Base-by-base conservation (phyloP, 208 protist genomes). In the Crithidia mellificae region DNA sequence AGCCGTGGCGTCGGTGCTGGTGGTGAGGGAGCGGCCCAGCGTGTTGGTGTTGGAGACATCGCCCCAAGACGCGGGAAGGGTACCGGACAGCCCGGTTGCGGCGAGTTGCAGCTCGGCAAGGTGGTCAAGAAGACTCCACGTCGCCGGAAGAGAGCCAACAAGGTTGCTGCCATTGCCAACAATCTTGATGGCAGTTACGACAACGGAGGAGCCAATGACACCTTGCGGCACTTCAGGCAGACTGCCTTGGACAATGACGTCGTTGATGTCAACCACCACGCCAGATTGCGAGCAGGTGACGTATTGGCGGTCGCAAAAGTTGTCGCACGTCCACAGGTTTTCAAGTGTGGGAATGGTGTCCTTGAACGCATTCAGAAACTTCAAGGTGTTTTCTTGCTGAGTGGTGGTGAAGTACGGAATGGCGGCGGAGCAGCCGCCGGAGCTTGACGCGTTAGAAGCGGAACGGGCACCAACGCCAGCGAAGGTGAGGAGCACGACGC, bases 221-320 rank as follows among this genome's bases (percentile, higher is more conserved):
- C 17, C 19, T 39, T 41, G 20, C 3, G 68, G 52, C 3, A 74
- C 63, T 38, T 74, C 59, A 0, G 59, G 68, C 32, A 74, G 59
- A 30, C 19, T 62, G 15, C 68, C 52, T 0, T 12, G 12, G 52
- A 74, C 36, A 30, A 8, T 65, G 32, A 30, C 5, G 29, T 56
- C 34, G 20, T 67, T 34, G 30, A 74, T 47, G 22, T 58, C 25
- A 6, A 74, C 22, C 4, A 58, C 20, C 9, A 74, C 44, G 22
- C 68, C 68, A 1, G 15, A 41, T 24, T 0, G 17, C 15, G 50
- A 58, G 32, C 68, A 74, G 14, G 61, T 65, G 22, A 74, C 32
- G 9, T 50, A 63, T 17, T 46, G 24, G 22, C 63, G 58, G 6
- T 62, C 68, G 41, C 68, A 74, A 43, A 74, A 74, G 52, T 74